A percentile compares a stretch with the other conserved stretches of the same genome.
phyloP scores from a whole-genome alignment of 2,329 filamentous ascomycete genomes.

The Emmonsiellopsis sp. region DNA sequence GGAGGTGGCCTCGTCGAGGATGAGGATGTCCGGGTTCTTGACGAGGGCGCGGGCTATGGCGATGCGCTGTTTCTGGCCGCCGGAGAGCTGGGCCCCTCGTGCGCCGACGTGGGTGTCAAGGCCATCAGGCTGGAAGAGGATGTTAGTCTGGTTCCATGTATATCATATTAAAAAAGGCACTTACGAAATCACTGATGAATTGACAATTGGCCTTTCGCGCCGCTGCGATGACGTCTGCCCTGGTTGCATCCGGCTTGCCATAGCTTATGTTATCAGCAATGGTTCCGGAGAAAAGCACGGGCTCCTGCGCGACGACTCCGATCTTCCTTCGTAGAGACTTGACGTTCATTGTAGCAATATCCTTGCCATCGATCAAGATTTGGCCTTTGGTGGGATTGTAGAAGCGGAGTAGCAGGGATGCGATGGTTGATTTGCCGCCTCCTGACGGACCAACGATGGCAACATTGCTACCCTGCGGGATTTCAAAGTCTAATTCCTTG shows the following conservation, averaged over 20 bases:
- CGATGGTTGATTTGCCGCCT: slow-evolving; percentile 92
- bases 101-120: slow-evolving; percentile 90
- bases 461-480: slow-evolving; percentile 87
- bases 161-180: slow-evolving; percentile 19
- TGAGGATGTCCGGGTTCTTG: slow-evolving; percentile 92
- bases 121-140: slow-evolving; percentile 60
- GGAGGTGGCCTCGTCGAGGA: slow-evolving; percentile 92
- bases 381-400: slow-evolving; percentile 71
- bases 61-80: slow-evolving; percentile 95
- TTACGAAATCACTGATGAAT: slow-evolving; percentile 86
- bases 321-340: slow-evolving; percentile 89
- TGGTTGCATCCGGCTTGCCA: slow-evolving; percentile 68
- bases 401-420: slow-evolving; percentile 82
- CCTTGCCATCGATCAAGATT: slow-evolving; percentile 75
- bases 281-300: slow-evolving; percentile 75
- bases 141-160: slow-evolving; percentile 1
- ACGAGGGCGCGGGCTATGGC: slow-evolving; percentile 91
- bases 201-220: slow-evolving; percentile 89
- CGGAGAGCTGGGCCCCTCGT: slow-evolving; percentile 84
- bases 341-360: slow-evolving; percentile 79
- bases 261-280: slow-evolving; percentile 84
- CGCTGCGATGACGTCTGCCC: slow-evolving; percentile 73
- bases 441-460: slow-evolving; percentile 95
- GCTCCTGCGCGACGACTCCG: slow-evolving; percentile 91
- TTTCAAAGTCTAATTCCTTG: slow-evolving; percentile 77